Percentiles rank a stretch among this genome's conserved stretches.
phyloP scores from a whole-genome alignment of 2,329 filamentous ascomycete species.

The Elsinoe australis region DNA sequence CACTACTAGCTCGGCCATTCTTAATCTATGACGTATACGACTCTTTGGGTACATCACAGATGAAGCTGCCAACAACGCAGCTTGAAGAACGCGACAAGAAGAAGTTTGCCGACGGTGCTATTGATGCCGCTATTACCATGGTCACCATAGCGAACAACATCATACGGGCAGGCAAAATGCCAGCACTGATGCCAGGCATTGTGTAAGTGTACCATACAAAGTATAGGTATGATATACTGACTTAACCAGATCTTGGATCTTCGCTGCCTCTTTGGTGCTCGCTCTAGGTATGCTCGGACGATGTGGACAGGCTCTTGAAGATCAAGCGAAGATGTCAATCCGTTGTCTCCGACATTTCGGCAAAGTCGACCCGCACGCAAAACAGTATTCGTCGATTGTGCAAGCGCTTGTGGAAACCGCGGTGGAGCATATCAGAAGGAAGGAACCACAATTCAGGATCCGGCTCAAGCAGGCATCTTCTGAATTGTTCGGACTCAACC shows the following conservation, averaged over 20 bases:
- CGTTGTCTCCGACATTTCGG: conserved; percentile 25
- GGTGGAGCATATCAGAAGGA: conserved; percentile 21
- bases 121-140: conserved; percentile 26
- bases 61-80: conserved; percentile 19
- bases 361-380: conserved; percentile 24
- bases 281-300: conserved; percentile 25
- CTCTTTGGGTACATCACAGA: conserved; percentile 25
- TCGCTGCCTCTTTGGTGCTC: conserved; percentile 26
- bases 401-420: conserved; percentile 24
- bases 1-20: conserved; percentile 47
- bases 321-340: conserved; percentile 21
- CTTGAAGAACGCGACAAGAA: conserved; percentile 23
- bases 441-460: conserved; percentile 22
- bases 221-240: neutral
- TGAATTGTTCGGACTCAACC: conserved; percentile 25
- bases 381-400: conserved; percentile 25
- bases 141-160: conserved; percentile 22
- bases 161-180: conserved; percentile 21
- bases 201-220: neutral
- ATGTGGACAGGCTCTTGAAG: conserved; percentile 23
- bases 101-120: conserved; percentile 26
- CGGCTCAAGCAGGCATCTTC: conserved; percentile 26
- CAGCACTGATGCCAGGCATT: conserved; percentile 22
- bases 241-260: conserved; percentile 25
- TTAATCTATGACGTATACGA: conserved; percentile 45